Evolutionary conservation across 805 yeast genomes (phyloP).

Genomic region (Kockiozyma suomiensis): DNA sequence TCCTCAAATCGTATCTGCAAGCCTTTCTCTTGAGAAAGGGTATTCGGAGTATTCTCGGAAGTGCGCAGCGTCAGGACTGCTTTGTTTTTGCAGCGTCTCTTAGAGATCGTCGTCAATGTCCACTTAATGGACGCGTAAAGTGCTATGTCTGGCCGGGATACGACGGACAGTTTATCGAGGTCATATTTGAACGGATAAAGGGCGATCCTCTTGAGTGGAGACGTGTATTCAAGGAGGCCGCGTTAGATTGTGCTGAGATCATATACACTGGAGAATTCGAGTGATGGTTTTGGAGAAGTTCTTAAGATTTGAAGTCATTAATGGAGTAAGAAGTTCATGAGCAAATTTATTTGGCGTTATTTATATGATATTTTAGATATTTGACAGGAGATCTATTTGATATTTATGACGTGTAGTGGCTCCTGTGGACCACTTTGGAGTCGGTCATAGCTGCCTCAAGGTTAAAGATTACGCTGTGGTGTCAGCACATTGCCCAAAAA

Average conservation of each 20-base stretch:
- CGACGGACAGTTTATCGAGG: constrained; percentile 44
- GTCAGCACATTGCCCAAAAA: too few relatives aligned
- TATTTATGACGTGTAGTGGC: too few relatives aligned
- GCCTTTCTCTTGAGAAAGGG: constrained; percentile 52
- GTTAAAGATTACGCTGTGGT: too few relatives aligned
- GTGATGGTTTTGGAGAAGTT: too few relatives aligned
- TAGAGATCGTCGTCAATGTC: constrained; percentile 35
- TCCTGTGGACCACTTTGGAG: too few relatives aligned
- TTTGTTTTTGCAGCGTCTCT: constrained; percentile 17
- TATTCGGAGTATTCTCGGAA: not conserved
- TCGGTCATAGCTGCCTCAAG: too few relatives aligned
- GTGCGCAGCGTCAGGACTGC: constrained; percentile 35
- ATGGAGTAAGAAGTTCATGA: not conserved
- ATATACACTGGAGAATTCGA: constrained; percentile 19
- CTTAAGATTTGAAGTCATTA: not conserved
- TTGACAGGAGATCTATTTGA: too few relatives aligned
- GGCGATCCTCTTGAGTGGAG: constrained; percentile 81
- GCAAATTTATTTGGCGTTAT: not conserved
- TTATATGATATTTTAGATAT: too few relatives aligned
- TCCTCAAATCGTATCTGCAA: constrained; percentile 47
- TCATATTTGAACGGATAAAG: constrained; percentile 57
- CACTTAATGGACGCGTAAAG: constrained; percentile 34
- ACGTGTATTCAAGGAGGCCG: constrained; percentile 59
- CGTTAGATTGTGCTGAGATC: constrained; percentile 50
- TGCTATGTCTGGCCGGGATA: constrained; percentile 22